Conservation (phyloP, 805 yeast genomes). For the Wickerhamiella kurtzmanii region DNA sequence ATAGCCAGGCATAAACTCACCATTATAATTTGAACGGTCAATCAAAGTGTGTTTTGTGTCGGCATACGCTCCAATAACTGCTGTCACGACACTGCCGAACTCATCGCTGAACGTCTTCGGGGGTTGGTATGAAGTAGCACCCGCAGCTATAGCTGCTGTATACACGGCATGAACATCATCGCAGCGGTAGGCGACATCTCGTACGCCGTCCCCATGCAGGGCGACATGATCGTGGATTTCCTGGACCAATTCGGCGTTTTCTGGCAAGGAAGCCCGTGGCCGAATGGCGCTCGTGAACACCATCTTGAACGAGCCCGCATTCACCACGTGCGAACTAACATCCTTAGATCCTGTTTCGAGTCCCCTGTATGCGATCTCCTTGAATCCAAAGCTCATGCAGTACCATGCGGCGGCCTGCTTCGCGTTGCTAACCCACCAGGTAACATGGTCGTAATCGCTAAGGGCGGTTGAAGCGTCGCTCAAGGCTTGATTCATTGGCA, state of each 20-base stretch:
- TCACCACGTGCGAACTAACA: constrained; percentile 46
- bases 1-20: constrained; percentile 42
- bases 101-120: constrained; percentile 27
- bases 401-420: constrained; percentile 46
- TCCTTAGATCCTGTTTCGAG: constrained; percentile 53
- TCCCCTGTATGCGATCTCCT: constrained; percentile 47
- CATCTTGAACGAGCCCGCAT: constrained; percentile 41
- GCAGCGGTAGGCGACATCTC: constrained; percentile 60
- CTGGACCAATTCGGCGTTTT: constrained; percentile 20
- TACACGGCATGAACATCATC: constrained; percentile 35
- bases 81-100: constrained; percentile 39
- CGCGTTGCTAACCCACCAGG: constrained; percentile 64
- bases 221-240: constrained; percentile 35
- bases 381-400: constrained; percentile 47
- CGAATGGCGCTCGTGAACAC: constrained; percentile 32
- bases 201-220: constrained; percentile 68
- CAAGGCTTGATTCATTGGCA: too few species aligned
- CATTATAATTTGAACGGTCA: constrained; percentile 28
- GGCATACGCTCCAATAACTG: constrained; percentile 41
- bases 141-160: constrained; percentile 35
- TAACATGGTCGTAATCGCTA: constrained; percentile 48
- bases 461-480: not conserved
- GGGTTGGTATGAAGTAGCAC: constrained; percentile 31
- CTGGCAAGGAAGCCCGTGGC: constrained; percentile 19
- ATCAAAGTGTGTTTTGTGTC: constrained; percentile 62